Evolutionary conservation across 1,139 yeast species (phyloP), one percentile per base, ranked within the genome.

Genomic region (Geotrichum citri-aurantii): DNA sequence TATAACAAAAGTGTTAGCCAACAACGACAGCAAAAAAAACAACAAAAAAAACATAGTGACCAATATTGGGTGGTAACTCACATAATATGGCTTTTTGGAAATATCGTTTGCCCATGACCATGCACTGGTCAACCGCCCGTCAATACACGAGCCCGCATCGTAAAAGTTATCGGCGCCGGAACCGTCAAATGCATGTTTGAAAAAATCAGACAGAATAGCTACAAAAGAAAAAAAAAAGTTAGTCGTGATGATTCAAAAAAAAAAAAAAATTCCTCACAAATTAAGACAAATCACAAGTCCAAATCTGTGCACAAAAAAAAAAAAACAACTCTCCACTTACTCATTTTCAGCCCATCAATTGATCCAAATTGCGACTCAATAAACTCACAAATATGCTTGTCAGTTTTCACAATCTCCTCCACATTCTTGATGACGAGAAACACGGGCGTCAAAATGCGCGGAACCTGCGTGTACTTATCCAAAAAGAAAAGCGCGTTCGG

Each of bases 91-190:
- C 67, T 85, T 85, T 68, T 84, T 84, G 33, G 83, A 73, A 51
- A 86, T 82, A 61, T 79, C 79, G 67, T 86, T 86, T 56, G 90
- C 85, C 79, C 88, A 87, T 66, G 86, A 86, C 88, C 92, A 86
- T 1, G 91, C 88, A 57, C 86, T 81, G 0, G 93, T 86, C 56
- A 86, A 73, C 56, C 92, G 78, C 24, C 92, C 93, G 69, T 86
- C 93, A 59, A 86, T 86, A 71, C 93, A 86, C 14, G 88, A 82
- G 1, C 93, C 93, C 27, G 90, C 88, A 77, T 85, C 86, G 68
- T 83, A 86, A 69, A 83, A 85, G 69, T 86, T 85, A 66, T 85
- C 89, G 7, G 90, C 90, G 50, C 93, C 93, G 7, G 88, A 82
- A 1, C 90, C 80, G 68, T 86, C 91, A 70, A 86, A 86, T 64